Conservation (phyloP, 345 rosid species). For the Excoecaria agallocha region DNA sequence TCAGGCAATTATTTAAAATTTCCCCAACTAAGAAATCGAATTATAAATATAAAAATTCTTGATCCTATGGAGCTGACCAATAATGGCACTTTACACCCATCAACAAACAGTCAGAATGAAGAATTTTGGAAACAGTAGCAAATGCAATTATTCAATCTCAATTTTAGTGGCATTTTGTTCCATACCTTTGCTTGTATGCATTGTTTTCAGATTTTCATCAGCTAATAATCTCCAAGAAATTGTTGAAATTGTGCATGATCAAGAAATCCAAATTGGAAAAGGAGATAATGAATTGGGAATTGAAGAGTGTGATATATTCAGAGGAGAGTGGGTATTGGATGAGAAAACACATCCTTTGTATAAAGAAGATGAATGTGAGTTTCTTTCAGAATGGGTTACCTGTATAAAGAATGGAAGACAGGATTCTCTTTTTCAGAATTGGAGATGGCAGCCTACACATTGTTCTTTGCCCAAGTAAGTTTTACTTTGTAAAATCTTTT, state of each 20-base stretch:
- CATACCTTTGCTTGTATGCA: background rate
- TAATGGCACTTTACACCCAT: background rate
- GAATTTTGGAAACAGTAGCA: background rate
- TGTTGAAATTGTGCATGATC: background rate
- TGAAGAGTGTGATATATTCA: constrained; percentile 20
- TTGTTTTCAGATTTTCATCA: background rate
- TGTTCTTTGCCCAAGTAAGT: constrained; percentile 18
- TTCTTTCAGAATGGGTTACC: constrained; percentile 13
- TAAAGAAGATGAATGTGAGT: constrained; percentile 26
- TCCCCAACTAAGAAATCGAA: too few relatives aligned
- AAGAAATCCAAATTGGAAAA: background rate
- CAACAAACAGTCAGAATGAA: constrained; percentile 3
- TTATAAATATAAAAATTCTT: too few relatives aligned
- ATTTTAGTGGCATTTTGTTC: background rate
- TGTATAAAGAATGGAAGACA: constrained; percentile 24
- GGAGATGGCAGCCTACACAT: constrained; percentile 14
- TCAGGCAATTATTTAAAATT: too few relatives aligned
- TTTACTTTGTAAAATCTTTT: background rate
- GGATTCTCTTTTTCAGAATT: constrained; percentile 17
- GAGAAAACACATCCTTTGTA: constrained; percentile 23
- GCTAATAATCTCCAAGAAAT: background rate
- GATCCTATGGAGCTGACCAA: background rate
- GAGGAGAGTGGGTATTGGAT: constrained; percentile 29
- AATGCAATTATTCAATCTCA: constrained; percentile 2
- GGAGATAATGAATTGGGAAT: background rate